Conservation (phyloP, 1,284 basidiomycete genomes). For the Schizophyllum amplum region DNA sequence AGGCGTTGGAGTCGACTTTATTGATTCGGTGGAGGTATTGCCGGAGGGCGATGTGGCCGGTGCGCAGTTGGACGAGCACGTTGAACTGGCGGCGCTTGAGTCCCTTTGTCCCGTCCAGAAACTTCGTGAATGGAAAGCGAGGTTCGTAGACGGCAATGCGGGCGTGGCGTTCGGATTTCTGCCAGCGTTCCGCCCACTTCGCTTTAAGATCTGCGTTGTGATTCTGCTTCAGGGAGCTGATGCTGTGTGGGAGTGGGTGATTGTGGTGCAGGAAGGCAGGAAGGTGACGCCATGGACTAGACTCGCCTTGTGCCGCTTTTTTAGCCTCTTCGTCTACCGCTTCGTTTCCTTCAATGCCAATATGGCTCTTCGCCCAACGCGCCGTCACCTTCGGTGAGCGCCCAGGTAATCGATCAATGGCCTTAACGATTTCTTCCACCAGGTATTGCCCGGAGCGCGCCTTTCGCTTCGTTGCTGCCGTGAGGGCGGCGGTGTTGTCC, state of each 20-base stretch:
- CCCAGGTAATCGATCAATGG: no score
- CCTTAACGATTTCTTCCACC: no score
- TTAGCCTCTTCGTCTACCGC: slow-evolving; percentile 7
- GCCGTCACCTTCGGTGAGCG: no score
- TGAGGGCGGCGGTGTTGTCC: no score
- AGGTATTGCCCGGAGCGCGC: no score
- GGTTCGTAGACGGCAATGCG: background rate
- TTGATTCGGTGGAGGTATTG: slow-evolving; percentile 2
- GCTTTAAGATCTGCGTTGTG: background rate
- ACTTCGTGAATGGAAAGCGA: background rate
- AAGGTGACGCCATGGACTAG: background rate
- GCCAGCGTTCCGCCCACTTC: background rate
- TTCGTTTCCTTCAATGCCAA: slow-evolving; percentile 6
- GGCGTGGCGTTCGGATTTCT: background rate
- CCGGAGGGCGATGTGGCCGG: slow-evolving; percentile 1
- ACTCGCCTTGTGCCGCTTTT: slow-evolving; percentile 1
- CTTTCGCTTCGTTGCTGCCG: no score
- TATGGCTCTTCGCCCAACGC: slow-evolving; percentile 17
- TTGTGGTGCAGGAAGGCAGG: background rate
- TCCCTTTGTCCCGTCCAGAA: slow-evolving; percentile 1
- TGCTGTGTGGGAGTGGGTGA: background rate
- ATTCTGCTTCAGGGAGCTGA: background rate
- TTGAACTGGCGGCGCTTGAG: background rate
- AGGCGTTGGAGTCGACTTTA: background rate
- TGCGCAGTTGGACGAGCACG: slow-evolving; percentile 2